Evolutionary conservation across 2,329 filamentous ascomycete genomes (phyloP).

Genomic region (Metarhizium robertsii): DNA sequence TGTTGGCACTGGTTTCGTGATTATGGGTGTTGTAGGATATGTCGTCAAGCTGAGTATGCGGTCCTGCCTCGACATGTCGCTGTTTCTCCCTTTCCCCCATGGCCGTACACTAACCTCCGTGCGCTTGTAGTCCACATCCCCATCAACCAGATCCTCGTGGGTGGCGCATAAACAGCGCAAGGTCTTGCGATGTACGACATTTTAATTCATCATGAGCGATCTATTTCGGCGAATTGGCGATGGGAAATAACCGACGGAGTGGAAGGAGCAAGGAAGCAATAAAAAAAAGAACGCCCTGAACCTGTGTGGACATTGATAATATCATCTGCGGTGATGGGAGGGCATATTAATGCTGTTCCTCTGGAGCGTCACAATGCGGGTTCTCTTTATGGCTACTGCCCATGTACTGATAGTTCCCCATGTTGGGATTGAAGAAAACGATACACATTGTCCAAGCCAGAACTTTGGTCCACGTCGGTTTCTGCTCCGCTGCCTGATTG

Average conservation of each 20-base stretch:
- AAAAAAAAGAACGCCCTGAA: background rate
- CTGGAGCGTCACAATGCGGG: background rate
- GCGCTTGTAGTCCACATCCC: slow-evolving; percentile 52
- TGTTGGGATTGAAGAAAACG: background rate
- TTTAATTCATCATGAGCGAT: background rate
- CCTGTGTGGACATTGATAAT: background rate
- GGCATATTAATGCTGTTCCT: background rate
- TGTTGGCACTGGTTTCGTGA: slow-evolving; percentile 59
- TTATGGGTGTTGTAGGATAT: slow-evolving; percentile 64
- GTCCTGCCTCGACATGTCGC: background rate
- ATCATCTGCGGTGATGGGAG: background rate
- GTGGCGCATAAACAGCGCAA: slow-evolving; percentile 42
- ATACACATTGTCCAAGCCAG: background rate
- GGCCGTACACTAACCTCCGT: slow-evolving; percentile 3
- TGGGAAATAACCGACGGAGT: background rate
- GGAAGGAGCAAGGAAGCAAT: background rate
- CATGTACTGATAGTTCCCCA: slow-evolving; percentile 1
- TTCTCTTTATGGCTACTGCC: background rate
- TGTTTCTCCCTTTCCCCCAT: background rate
- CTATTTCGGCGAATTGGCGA: background rate
- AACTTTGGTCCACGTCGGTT: background rate
- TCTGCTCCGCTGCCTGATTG: background rate
- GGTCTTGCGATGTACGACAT: background rate
- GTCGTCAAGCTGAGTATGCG: slow-evolving; percentile 58
- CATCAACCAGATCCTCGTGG: slow-evolving; percentile 61